Conservation (phyloP, 1,284 basidiomycete genomes). For the Irpex rosettiformis region DNA sequence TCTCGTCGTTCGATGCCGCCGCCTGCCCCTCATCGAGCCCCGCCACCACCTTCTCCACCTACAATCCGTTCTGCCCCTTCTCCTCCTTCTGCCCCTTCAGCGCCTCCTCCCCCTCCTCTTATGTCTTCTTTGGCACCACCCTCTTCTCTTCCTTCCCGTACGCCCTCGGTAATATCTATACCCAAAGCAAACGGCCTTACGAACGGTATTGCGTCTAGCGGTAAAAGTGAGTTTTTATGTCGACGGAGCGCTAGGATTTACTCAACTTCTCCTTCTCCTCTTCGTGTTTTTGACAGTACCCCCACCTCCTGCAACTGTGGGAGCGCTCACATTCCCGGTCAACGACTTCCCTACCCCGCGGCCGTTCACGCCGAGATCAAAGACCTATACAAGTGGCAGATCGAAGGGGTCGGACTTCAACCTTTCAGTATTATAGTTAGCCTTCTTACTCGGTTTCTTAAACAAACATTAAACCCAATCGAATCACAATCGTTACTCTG, state of each 20-base stretch:
- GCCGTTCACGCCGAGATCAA: slow-evolving; percentile 45
- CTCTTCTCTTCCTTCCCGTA: not conserved
- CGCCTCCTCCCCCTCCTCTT: slow-evolving; percentile 29
- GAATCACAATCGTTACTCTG: not conserved
- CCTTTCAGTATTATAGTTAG: slow-evolving; percentile 40
- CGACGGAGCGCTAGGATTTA: slow-evolving; percentile 2
- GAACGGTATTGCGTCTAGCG: slow-evolving; percentile 23
- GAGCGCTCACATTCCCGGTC: slow-evolving; percentile 66
- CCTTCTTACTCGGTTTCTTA: no score
- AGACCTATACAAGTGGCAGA: slow-evolving; percentile 61
- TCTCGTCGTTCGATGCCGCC: slow-evolving; percentile 20
- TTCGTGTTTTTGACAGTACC: slow-evolving; percentile 46
- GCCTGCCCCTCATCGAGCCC: slow-evolving; percentile 14
- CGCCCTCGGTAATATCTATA: slow-evolving; percentile 1
- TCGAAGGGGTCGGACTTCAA: slow-evolving; percentile 68
- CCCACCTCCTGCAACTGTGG: slow-evolving; percentile 68
- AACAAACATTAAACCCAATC: not conserved
- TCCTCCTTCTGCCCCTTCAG: slow-evolving; percentile 21
- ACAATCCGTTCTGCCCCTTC: slow-evolving; percentile 24
- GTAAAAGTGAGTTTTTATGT: slow-evolving; percentile 45
- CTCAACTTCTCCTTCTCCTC: slow-evolving; percentile 11
- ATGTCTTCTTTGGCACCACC: slow-evolving; percentile 13
- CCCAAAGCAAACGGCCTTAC: slow-evolving; percentile 25
- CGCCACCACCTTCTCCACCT: slow-evolving; percentile 14
- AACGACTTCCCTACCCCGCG: slow-evolving; percentile 76